A percentile compares a stretch with the other conserved stretches of the same genome.
phyloP scores from a whole-genome alignment of 495 filamentous ascomycete species.

The Xylaria venustula region DNA sequence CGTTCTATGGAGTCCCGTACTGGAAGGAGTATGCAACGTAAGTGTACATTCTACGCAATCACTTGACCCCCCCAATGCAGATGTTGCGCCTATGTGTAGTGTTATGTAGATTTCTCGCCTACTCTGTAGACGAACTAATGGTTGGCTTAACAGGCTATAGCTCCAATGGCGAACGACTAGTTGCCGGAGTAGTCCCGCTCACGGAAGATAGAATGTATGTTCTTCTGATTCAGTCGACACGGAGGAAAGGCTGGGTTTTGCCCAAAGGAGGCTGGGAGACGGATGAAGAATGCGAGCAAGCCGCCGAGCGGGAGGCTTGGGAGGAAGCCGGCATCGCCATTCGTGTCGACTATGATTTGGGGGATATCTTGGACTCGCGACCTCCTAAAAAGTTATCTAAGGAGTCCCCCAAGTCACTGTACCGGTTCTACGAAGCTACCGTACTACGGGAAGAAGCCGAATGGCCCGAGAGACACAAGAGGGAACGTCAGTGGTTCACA shows the following conservation, averaged over 20 bases:
- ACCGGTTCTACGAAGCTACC: slow-evolving; percentile 84
- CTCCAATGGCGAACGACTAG: slow-evolving; percentile 86
- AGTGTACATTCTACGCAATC: slow-evolving; percentile 41
- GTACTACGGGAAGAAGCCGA: slow-evolving; percentile 78
- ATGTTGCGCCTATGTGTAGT: slow-evolving; percentile 20
- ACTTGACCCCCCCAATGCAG: slow-evolving; percentile 17
- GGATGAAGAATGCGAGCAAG: slow-evolving; percentile 69
- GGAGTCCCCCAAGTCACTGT: slow-evolving; percentile 71
- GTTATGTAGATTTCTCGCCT: slow-evolving; percentile 22
- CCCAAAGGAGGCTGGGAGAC: slow-evolving; percentile 98
- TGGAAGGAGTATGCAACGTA: slow-evolving; percentile 76
- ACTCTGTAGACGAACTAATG: slow-evolving; percentile 40
- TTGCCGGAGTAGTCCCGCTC: slow-evolving; percentile 87
- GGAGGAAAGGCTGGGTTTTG: slow-evolving; percentile 86
- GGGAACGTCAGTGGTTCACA: slow-evolving; percentile 83
- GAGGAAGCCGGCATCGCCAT: slow-evolving; percentile 93
- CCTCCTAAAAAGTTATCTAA: slow-evolving; percentile 58
- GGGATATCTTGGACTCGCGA: slow-evolving; percentile 76
- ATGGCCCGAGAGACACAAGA: slow-evolving; percentile 95
- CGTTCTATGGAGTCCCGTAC: slow-evolving; percentile 76
- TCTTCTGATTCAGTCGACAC: slow-evolving; percentile 87
- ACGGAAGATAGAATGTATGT: slow-evolving; percentile 68
- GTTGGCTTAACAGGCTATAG: slow-evolving; percentile 71
- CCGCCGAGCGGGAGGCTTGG: slow-evolving; percentile 82
- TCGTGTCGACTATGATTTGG: slow-evolving; percentile 77